These are phyloP conservation scores for Penicilliopsis zonata DNA, from an alignment of 495 filamentous ascomycete species.

Conservation along the genomic window DNA sequence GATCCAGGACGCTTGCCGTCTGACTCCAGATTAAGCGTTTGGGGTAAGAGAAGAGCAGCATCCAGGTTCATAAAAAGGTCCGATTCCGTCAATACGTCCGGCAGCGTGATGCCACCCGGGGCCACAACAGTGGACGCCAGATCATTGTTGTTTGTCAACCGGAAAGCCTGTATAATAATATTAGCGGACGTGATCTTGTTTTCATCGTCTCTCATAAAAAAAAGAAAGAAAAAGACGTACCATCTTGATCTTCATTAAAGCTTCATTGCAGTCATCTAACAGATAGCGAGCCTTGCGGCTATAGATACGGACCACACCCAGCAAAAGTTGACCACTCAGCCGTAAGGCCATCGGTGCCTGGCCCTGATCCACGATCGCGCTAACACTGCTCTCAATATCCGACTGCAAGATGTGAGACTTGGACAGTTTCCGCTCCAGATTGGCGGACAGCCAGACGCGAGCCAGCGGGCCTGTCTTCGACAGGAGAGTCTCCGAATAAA, in stretches of 20 bases:
- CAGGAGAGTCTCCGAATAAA: constrained; percentile 93
- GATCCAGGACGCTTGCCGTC: constrained; percentile 43
- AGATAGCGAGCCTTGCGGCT: constrained; percentile 93
- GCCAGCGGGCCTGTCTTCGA: constrained; percentile 95
- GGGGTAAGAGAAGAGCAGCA: constrained; percentile 60
- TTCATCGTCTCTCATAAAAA: not conserved
- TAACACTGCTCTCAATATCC: constrained; percentile 84
- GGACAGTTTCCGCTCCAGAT: constrained; percentile 92
- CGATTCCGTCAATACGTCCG: constrained; percentile 79
- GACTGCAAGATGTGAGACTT: constrained; percentile 89
- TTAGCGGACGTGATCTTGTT: constrained; percentile 14
- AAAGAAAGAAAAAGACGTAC: constrained; percentile 33
- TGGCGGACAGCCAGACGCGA: constrained; percentile 95
- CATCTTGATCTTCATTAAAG: constrained; percentile 96
- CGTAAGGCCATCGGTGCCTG: constrained; percentile 93
- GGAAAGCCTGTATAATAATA: constrained; percentile 48
- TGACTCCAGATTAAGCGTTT: constrained; percentile 45
- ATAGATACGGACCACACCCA: constrained; percentile 95
- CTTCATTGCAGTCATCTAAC: constrained; percentile 94
- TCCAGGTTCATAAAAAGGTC: constrained; percentile 72
- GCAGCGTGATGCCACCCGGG: constrained; percentile 60
- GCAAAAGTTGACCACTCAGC: constrained; percentile 81
- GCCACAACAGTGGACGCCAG: constrained; percentile 58
- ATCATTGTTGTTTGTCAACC: constrained; percentile 68
- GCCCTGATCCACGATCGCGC: constrained; percentile 84